Evolutionary conservation across 768 basidiomycete genomes (phyloP).

Genomic region (Polyporus arcularius): DNA sequence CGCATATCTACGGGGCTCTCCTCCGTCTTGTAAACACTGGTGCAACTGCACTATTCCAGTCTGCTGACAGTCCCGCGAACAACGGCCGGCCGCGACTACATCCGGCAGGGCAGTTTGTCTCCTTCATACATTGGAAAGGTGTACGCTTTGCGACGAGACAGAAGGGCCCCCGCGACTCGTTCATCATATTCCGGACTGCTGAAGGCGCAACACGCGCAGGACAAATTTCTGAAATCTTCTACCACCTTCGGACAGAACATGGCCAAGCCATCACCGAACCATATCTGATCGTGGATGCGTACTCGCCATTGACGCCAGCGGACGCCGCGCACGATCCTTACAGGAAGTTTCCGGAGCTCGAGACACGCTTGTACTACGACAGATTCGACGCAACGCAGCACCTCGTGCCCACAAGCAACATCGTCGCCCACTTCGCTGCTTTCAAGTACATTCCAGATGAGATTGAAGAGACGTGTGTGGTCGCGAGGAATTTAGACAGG

Average conservation of each 20-base stretch:
- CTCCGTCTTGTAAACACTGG: too few relatives aligned
- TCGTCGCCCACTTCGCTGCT: slow-evolving; percentile 8
- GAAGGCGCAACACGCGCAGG: background rate
- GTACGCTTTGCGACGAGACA: background rate
- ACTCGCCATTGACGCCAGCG: background rate
- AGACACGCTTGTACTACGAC: background rate
- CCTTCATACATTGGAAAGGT: background rate
- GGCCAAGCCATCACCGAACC: background rate
- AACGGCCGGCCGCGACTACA: too few relatives aligned
- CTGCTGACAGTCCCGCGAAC: too few relatives aligned
- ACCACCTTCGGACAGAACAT: background rate
- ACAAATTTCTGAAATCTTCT: background rate
- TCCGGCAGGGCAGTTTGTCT: too few relatives aligned
- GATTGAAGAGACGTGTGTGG: background rate
- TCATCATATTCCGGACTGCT: background rate
- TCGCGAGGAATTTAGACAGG: slow-evolving; percentile 4
- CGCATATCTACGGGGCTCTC: background rate
- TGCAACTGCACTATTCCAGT: too few relatives aligned
- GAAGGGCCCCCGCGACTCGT: background rate
- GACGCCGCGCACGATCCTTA: background rate
- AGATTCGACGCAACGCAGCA: background rate
- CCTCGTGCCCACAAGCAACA: background rate
- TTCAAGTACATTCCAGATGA: background rate
- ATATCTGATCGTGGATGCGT: background rate
- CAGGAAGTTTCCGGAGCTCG: background rate